Evolutionary conservation across 2,329 filamentous ascomycete species (phyloP).

Genomic region (Aureobasidium melanogenum): DNA sequence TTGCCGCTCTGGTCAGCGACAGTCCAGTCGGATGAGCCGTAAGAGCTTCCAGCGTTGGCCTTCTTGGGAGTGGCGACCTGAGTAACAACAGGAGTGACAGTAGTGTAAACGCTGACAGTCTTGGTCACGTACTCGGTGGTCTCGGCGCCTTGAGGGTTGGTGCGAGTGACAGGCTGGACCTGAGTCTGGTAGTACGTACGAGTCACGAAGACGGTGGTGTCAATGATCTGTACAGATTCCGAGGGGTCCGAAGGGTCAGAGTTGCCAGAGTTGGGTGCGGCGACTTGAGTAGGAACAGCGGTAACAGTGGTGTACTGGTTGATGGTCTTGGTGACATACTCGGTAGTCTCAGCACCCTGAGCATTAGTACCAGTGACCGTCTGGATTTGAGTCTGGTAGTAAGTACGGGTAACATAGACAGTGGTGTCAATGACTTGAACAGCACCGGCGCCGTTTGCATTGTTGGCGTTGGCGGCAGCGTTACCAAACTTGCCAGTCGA

Average conservation of each 20-base stretch:
- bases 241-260: background rate
- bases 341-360: background rate
- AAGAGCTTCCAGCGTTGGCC: background rate
- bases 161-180: background rate
- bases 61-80: background rate
- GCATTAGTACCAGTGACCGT: constrained; percentile 1
- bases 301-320: constrained; percentile 3
- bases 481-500: background rate
- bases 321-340: constrained; percentile 7
- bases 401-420: background rate
- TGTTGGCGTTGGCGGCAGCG: background rate
- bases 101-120: constrained; percentile 1
- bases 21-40: background rate
- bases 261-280: background rate
- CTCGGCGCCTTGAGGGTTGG: background rate
- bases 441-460: background rate
- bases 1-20: constrained; percentile 1
- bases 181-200: constrained; percentile 1
- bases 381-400: constrained; percentile 5
- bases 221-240: background rate
- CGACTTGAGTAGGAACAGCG: background rate
- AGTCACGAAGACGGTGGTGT: background rate
- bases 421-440: background rate
- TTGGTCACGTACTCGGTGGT: constrained; percentile 5
- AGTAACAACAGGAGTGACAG: constrained; percentile 1